Conservation (phyloP, 768 basidiomycete genomes). For the Austroboletus festivus region DNA sequence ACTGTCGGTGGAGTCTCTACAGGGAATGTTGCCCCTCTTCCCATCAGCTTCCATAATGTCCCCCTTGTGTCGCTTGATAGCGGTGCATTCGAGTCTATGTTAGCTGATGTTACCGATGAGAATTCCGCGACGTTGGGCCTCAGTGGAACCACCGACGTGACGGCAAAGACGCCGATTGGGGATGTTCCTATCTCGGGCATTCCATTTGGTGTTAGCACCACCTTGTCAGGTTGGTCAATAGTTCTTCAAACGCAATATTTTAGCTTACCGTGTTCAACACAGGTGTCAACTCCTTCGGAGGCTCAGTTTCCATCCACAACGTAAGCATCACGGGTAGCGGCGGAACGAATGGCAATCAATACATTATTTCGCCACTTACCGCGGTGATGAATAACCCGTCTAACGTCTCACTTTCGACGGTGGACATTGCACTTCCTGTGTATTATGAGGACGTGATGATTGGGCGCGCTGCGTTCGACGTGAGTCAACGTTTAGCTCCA, state of each 20-base stretch:
- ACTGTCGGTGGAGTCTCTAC: constrained; percentile 64
- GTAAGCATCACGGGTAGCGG: constrained; percentile 65
- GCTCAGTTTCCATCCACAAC: constrained; percentile 48
- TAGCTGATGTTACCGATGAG: constrained; percentile 56
- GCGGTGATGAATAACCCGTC: constrained; percentile 64
- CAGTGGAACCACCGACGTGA: constrained; percentile 55
- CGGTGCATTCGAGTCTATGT: constrained; percentile 52
- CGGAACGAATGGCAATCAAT: constrained; percentile 55
- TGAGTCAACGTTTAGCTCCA: constrained; percentile 30
- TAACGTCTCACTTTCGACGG: constrained; percentile 60
- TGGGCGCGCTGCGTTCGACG: constrained; percentile 57
- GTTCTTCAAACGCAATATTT: too few species aligned
- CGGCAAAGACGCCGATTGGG: constrained; percentile 60
- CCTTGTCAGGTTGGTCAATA: constrained; percentile 43
- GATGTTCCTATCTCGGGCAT: constrained; percentile 64
- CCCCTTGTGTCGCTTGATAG: constrained; percentile 56
- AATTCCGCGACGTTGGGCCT: constrained; percentile 44
- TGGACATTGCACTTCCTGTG: constrained; percentile 55
- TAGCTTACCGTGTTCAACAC: too few species aligned
- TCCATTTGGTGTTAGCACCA: constrained; percentile 57
- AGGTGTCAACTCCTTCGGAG: constrained; percentile 62
- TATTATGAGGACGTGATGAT: constrained; percentile 53
- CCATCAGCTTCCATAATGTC: constrained; percentile 53
- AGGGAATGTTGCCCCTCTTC: constrained; percentile 58
- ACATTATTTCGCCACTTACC: constrained; percentile 52